Conservation (phyloP, 805 yeast genomes). For the Teunomyces lycoperdinae region DNA sequence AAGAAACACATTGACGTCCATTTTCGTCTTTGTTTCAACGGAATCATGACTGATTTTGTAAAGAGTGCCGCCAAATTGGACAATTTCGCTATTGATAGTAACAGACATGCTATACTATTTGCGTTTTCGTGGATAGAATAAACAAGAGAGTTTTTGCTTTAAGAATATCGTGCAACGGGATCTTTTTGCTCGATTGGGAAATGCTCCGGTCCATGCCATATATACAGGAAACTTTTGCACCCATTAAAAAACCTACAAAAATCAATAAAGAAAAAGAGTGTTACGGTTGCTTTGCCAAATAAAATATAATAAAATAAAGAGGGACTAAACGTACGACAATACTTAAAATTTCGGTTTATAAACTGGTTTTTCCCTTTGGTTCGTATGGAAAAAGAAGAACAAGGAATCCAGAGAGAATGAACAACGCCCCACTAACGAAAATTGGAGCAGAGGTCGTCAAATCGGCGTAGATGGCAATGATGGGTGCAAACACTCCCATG, state of each 20-base stretch:
- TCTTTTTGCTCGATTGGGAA: not conserved
- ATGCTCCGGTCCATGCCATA: too few species aligned
- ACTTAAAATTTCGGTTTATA: conserved; percentile 6
- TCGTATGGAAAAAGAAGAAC: conserved; percentile 47
- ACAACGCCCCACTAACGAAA: conserved; percentile 58
- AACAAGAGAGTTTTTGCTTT: not conserved
- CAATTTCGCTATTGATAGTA: conserved; percentile 50
- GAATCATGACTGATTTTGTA: conserved; percentile 77
- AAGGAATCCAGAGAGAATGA: conserved; percentile 42
- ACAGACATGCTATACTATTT: conserved; percentile 40
- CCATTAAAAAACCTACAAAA: too few species aligned
- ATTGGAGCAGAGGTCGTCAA: conserved; percentile 57
- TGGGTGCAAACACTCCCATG: conserved; percentile 57
- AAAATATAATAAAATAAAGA: too few species aligned
- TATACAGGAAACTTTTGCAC: too few species aligned
- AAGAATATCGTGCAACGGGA: not conserved
- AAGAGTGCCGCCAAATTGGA: conserved; percentile 71
- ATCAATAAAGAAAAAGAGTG: too few species aligned
- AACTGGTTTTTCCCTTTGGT: conserved; percentile 27
- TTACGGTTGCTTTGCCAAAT: too few species aligned
- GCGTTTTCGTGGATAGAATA: too few species aligned
- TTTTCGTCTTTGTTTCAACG: conserved; percentile 55
- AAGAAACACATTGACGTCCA: conserved; percentile 82
- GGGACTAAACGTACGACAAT: too few species aligned
- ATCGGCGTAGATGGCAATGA: conserved; percentile 48